phyloP scores from a whole-genome alignment of 2,329 filamentous ascomycete genomes.

The Fusarium sp. region DNA sequence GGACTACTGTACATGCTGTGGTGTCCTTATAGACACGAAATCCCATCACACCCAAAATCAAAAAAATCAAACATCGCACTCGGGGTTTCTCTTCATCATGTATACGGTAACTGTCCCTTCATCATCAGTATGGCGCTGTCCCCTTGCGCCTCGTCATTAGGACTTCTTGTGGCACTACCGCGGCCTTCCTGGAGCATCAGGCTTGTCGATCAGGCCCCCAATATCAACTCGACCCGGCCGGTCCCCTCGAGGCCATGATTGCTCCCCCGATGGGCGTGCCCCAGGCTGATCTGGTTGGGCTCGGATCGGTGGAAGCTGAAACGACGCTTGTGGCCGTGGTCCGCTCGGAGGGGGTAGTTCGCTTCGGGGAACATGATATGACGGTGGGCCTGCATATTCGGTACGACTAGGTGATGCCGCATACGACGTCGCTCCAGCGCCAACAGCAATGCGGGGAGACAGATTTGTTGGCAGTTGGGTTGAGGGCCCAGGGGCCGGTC shows the following conservation, averaged over 20 bases:
- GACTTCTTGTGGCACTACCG: constrained; percentile 34
- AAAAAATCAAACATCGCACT: constrained; percentile 32
- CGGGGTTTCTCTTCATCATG: neutral
- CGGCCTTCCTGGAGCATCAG: constrained; percentile 50
- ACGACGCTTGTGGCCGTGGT: constrained; percentile 47
- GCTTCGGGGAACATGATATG: constrained; percentile 63
- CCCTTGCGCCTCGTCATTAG: constrained; percentile 36
- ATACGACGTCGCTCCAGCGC: constrained; percentile 47
- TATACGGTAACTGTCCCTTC: neutral
- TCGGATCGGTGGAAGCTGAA: constrained; percentile 60
- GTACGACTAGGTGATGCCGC: constrained; percentile 54
- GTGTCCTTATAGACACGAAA: constrained; percentile 4
- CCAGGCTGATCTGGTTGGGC: constrained; percentile 46
- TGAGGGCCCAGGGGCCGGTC: constrained; percentile 39
- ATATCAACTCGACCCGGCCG: constrained; percentile 65
- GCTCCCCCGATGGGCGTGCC: constrained; percentile 23
- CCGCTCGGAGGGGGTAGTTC: constrained; percentile 53
- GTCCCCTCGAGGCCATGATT: constrained; percentile 56
- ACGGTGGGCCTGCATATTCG: constrained; percentile 57
- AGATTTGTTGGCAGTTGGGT: constrained; percentile 49
- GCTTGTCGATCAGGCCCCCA: constrained; percentile 67
- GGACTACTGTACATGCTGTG: constrained; percentile 22
- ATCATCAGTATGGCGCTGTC: neutral
- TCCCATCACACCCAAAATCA: constrained; percentile 16
- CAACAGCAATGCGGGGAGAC: constrained; percentile 14